A percentile compares a stretch with the other conserved stretches of the same genome.
Conservation (phyloP, 768 basidiomycete genomes). For the Suillus sp. region DNA sequence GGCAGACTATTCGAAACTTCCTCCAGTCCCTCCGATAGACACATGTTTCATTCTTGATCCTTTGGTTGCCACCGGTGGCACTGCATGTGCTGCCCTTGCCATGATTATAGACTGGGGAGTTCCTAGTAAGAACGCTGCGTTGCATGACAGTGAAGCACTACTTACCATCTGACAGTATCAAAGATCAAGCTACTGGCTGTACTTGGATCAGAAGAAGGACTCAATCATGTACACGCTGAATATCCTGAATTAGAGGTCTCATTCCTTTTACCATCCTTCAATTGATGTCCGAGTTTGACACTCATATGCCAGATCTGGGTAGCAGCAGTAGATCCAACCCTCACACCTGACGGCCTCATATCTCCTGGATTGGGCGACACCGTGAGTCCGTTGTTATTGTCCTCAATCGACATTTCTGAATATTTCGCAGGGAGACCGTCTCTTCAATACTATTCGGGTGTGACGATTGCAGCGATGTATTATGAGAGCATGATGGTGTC, state of each 20-base stretch:
- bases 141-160: not conserved
- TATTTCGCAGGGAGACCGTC: slow-evolving; percentile 69
- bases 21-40: slow-evolving; percentile 74
- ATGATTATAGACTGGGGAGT: slow-evolving; percentile 90
- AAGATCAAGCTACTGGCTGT: slow-evolving; percentile 83
- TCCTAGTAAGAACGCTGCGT: slow-evolving; percentile 45
- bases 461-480: slow-evolving; percentile 21
- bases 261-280: not conserved
- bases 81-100: slow-evolving; percentile 80
- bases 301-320: slow-evolving; percentile 70
- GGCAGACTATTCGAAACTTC: slow-evolving; percentile 91
- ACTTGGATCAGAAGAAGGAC: slow-evolving; percentile 75
- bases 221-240: slow-evolving; percentile 60
- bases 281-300: slow-evolving; percentile 6
- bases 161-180: slow-evolving; percentile 41
- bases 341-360: slow-evolving; percentile 80
- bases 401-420: slow-evolving; percentile 5
- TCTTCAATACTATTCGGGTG: slow-evolving; percentile 71
- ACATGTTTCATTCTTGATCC: slow-evolving; percentile 89
- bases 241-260: slow-evolving; percentile 82
- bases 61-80: slow-evolving; percentile 92
- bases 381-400: slow-evolving; percentile 45
- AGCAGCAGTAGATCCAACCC: slow-evolving; percentile 71
- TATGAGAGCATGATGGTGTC: not conserved
- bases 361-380: slow-evolving; percentile 91